Evolutionary conservation across 2,329 filamentous ascomycete genomes (phyloP).

Genomic region (Immersiporthe knoxdaviesiana): DNA sequence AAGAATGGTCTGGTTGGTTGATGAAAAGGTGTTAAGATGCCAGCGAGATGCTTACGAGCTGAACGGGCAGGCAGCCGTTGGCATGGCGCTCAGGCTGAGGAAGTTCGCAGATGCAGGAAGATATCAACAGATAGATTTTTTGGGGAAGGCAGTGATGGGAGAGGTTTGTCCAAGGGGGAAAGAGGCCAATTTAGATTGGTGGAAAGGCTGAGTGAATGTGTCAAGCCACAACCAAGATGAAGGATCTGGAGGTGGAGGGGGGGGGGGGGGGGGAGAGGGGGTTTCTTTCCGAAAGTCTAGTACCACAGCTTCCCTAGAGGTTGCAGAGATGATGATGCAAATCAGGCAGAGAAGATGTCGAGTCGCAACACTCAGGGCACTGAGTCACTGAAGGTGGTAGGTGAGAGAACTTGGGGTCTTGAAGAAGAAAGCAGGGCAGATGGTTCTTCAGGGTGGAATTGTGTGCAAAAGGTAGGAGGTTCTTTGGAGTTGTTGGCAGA

Average conservation of each 20-base stretch:
- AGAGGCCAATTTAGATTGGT: not conserved
- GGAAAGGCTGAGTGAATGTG: not conserved
- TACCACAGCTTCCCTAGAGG: not conserved
- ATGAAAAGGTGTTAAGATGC: conserved; percentile 3
- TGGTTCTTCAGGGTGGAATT: not conserved
- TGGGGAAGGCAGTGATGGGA: too few species aligned
- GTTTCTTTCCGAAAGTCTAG: not conserved
- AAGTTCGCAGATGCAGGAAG: not conserved
- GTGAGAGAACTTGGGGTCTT: not conserved
- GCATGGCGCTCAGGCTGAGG: not conserved
- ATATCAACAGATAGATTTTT: not conserved
- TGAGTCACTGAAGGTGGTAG: not conserved
- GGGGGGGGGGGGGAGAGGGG: too few species aligned
- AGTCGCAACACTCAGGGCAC: not conserved
- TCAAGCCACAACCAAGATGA: not conserved
- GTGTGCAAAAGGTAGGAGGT: not conserved
- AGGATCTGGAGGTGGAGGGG: not conserved
- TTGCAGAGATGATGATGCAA: not conserved
- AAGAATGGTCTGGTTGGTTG: not conserved
- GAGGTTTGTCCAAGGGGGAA: not conserved
- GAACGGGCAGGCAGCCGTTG: not conserved
- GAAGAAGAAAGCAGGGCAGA: not conserved
- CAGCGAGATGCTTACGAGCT: conserved; percentile 5
- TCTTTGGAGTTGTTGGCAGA: not conserved
- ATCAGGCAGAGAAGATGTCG: not conserved